Evolutionary conservation across 139 green algal species (phyloP).

Genomic region (Pleodorina starrii): DNA sequence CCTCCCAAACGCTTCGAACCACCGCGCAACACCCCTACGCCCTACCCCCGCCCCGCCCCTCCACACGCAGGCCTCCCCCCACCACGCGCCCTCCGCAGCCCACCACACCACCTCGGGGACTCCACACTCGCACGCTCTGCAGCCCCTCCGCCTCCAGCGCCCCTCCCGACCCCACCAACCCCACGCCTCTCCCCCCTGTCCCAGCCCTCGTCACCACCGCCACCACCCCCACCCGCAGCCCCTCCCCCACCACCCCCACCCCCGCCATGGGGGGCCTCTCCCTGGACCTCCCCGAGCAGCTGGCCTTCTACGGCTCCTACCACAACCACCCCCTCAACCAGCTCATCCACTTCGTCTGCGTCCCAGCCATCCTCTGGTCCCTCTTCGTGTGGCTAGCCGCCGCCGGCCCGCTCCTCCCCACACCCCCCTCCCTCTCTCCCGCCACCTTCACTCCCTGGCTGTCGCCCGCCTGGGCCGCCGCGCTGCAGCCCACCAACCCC

Average conservation of each 20-base stretch:
- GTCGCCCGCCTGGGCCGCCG: neutral
- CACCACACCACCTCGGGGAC: no score
- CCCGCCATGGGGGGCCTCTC: slow-evolving; percentile 18
- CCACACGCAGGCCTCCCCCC: no score
- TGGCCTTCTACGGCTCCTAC: slow-evolving; percentile 84
- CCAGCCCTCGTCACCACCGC: neutral
- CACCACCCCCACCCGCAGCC: neutral
- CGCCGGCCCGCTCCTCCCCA: slow-evolving; percentile 56
- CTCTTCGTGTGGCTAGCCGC: slow-evolving; percentile 75
- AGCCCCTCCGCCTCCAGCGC: neutral
- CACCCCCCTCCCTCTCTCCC: slow-evolving; percentile 19
- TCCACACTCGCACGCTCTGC: neutral
- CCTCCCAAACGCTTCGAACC: no score
- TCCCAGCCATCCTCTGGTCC: slow-evolving; percentile 82
- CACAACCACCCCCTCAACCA: slow-evolving; percentile 84
- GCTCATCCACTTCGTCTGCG: slow-evolving; percentile 89
- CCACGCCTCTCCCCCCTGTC: neutral
- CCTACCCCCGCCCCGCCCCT: no score
- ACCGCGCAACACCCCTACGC: no score
- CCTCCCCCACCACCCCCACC: neutral
- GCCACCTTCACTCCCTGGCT: neutral
- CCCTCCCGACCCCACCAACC: neutral
- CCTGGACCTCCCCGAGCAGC: slow-evolving; percentile 66
- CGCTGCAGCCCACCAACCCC: slow-evolving; percentile 57
- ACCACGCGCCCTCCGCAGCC: no score